Evolutionary conservation across 331 rosid genomes (phyloP).

Genomic region (Pyracantha coccinea): DNA sequence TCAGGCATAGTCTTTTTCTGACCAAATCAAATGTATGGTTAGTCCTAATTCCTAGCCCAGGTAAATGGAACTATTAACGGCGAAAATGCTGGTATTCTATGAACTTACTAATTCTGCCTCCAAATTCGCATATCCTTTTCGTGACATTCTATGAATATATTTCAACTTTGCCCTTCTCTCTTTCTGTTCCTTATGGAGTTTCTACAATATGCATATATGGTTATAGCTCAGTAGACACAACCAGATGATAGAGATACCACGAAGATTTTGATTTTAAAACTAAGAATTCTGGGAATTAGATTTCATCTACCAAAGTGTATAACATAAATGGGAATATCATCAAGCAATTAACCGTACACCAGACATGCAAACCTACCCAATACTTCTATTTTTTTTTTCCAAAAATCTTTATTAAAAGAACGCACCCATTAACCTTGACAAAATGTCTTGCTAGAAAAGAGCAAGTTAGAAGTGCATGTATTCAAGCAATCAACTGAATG

Average conservation of each 20-base stretch:
- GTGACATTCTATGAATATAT: neutral
- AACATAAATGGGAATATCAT: neutral
- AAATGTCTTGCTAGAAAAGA: neutral
- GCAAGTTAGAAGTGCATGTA: neutral
- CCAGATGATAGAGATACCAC: neutral
- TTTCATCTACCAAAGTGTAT: neutral
- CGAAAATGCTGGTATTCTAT: neutral
- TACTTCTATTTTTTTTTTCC: neutral
- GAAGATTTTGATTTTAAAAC: neutral
- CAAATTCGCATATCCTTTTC: neutral
- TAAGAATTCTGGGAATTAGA: neutral
- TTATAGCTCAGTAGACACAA: neutral
- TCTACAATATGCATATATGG: neutral
- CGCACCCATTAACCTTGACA: too few species aligned
- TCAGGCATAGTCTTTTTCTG: neutral
- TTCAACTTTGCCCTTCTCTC: neutral
- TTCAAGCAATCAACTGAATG: neutral
- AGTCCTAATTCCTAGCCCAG: neutral
- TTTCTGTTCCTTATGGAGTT: slow-evolving; percentile 9
- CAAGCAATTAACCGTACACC: neutral
- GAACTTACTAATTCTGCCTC: slow-evolving; percentile 3
- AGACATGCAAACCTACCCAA: neutral
- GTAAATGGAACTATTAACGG: neutral
- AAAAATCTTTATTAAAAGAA: neutral
- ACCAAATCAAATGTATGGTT: neutral